phyloP scores from a whole-genome alignment of 2,329 filamentous ascomycete species.

The Rutstroemia sp. region DNA sequence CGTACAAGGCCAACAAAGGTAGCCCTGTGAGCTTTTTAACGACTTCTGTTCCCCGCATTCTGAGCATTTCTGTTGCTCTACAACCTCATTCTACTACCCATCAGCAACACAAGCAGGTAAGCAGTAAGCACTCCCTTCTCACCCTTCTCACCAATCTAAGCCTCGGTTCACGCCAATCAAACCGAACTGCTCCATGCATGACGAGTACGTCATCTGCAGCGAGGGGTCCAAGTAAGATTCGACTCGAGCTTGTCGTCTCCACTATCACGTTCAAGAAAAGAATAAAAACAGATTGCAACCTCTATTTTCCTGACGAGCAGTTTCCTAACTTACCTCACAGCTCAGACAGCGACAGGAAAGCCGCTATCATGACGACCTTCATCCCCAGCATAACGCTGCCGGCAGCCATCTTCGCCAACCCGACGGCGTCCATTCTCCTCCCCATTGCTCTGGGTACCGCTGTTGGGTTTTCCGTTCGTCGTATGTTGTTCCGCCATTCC shows the following conservation, averaged over 20 bases:
- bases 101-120: too few species aligned
- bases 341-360: neutral
- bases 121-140: too few species aligned
- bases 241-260: neutral
- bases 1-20: too few species aligned
- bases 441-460: constrained; percentile 66
- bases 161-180: neutral
- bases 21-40: too few species aligned
- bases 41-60: too few species aligned
- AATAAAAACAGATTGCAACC: neutral
- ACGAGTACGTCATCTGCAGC: constrained; percentile 1
- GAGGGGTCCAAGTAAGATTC: constrained; percentile 1
- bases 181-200: neutral
- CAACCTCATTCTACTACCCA: too few species aligned
- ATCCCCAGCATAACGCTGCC: constrained; percentile 74
- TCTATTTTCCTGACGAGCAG: neutral
- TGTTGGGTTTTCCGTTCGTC: constrained; percentile 62
- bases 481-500: constrained; percentile 37
- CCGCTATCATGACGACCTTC: constrained; percentile 63
- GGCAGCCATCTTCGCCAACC: constrained; percentile 59
- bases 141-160: neutral
- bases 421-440: constrained; percentile 66
- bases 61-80: too few species aligned
- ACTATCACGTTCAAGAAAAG: neutral
- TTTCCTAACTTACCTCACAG: neutral